Conservation (phyloP, 1,284 basidiomycete species). For the Earliella scabrosa region DNA sequence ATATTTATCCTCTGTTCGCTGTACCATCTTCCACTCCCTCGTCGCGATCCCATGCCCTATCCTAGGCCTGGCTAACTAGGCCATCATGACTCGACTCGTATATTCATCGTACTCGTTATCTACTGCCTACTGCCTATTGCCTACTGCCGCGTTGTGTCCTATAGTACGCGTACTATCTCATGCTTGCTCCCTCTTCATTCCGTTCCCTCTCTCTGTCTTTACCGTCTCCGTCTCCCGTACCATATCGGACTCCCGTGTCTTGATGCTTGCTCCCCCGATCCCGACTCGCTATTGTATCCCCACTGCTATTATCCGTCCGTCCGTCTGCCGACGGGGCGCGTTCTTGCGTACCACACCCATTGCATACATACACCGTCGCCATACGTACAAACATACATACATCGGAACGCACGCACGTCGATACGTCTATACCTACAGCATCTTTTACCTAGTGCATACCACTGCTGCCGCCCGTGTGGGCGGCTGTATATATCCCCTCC, state of each 20-base stretch:
- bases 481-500: slow-evolving; percentile 18
- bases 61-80: background rate
- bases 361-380: background rate
- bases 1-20: slow-evolving; percentile 10
- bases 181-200: background rate
- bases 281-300: too few species aligned
- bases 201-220: background rate
- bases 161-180: background rate
- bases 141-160: background rate
- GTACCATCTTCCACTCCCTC: background rate
- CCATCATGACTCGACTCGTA: background rate
- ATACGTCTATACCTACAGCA: too few species aligned
- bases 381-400: too few species aligned
- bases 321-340: too few species aligned
- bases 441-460: slow-evolving; percentile 1
- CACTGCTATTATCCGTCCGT: too few species aligned
- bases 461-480: slow-evolving; percentile 3
- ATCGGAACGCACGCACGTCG: too few species aligned
- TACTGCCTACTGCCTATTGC: background rate
- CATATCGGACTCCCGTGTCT: background rate
- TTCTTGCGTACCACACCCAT: too few species aligned
- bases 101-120: background rate
- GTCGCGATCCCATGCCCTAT: background rate
- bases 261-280: too few species aligned
- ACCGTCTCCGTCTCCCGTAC: background rate